A percentile compares a stretch with the other conserved stretches of the same genome.
Evolutionary conservation across 768 basidiomycete genomes (phyloP).

Genomic region (Tricholoma flavovirens): DNA sequence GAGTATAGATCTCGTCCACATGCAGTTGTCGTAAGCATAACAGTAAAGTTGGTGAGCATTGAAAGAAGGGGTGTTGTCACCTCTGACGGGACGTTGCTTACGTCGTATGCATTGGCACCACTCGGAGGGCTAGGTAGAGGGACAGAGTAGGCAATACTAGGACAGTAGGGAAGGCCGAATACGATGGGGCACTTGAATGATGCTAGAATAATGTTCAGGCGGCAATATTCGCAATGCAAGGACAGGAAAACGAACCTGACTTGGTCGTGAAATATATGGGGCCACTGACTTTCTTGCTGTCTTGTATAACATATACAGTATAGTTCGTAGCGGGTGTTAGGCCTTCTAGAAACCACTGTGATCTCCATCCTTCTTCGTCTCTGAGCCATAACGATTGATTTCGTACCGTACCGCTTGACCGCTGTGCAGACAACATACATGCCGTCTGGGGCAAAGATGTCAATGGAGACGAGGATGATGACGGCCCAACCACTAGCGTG

Average conservation of each 20-base stretch:
- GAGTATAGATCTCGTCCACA: conserved; percentile 82
- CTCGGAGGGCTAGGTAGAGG: conserved; percentile 53
- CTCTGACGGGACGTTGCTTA: conserved; percentile 41
- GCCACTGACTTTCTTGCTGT: conserved; percentile 51
- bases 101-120: conserved; percentile 39
- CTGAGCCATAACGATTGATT: conserved; percentile 53
- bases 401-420: conserved; percentile 31
- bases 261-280: conserved; percentile 76
- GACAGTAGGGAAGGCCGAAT: conserved; percentile 70
- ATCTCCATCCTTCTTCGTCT: conserved; percentile 54
- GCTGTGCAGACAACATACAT: conserved; percentile 46
- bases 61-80: conserved; percentile 49
- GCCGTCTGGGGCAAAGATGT: conserved; percentile 46
- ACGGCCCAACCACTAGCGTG: conserved; percentile 51
- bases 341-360: conserved; percentile 59
- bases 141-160: conserved; percentile 59
- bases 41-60: conserved; percentile 70
- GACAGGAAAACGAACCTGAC: conserved; percentile 41
- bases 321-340: conserved; percentile 70
- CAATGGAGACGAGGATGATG: conserved; percentile 32
- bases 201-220: conserved; percentile 29
- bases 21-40: conserved; percentile 62
- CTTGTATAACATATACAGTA: conserved; percentile 61
- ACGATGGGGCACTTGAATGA: conserved; percentile 67
- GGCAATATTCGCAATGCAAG: background rate